These are phyloP conservation scores for Magnaporthiopsis rhizophila DNA, from an alignment of 2,329 filamentous ascomycete species.

Conservation along the genomic window DNA sequence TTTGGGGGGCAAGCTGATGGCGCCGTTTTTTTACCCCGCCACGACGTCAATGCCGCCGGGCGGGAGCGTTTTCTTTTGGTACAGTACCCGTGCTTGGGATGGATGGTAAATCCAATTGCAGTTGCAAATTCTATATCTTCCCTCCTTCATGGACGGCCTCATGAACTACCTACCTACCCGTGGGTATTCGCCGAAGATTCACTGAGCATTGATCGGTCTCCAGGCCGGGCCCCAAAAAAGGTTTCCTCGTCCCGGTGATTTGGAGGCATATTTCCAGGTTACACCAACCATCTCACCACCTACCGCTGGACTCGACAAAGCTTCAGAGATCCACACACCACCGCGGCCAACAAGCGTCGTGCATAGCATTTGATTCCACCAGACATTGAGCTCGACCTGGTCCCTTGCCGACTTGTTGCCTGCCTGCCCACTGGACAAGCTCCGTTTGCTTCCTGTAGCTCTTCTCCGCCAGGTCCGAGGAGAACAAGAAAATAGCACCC, in stretches of 20 bases:
- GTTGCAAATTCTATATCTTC: no score
- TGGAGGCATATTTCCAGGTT: no score
- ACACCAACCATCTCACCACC: not conserved
- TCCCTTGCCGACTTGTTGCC: not conserved
- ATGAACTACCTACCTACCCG: no score
- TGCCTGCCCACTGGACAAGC: not conserved
- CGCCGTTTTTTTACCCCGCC: not conserved
- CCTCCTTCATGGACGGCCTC: not conserved
- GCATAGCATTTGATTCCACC: not conserved
- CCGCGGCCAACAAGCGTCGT: not conserved
- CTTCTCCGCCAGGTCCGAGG: not conserved
- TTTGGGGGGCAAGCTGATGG: not conserved
- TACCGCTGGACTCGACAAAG: not conserved
- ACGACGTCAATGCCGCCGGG: constrained; percentile 1
- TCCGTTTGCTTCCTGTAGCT: not conserved
- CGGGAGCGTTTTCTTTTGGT: no score
- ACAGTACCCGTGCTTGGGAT: no score
- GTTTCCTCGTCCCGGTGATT: not conserved
- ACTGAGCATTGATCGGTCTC: not conserved
- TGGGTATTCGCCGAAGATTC: not conserved
- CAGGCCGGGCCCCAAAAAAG: not conserved
- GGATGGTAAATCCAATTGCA: no score
- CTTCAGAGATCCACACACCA: no score
- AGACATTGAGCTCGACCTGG: no score
- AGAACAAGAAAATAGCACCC: not conserved